Evolutionary conservation across 306 rosid genomes (phyloP).

Genomic region (Prinsepia uniflora): DNA sequence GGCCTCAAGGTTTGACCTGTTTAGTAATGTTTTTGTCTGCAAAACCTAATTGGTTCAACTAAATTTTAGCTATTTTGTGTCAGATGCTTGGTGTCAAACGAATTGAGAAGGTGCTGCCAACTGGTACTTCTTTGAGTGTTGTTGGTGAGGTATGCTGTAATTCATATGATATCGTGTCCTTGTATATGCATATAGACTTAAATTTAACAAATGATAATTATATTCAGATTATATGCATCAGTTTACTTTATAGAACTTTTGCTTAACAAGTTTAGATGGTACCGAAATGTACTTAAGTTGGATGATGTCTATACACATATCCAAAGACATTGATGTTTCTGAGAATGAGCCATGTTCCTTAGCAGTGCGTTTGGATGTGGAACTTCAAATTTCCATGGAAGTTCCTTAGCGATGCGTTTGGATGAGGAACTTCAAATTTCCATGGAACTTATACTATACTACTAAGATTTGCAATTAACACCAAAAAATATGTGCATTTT

Average conservation of each 20-base stretch:
- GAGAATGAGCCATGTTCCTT: neutral
- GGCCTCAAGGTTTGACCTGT: slow-evolving; percentile 76
- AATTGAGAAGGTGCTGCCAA: slow-evolving; percentile 88
- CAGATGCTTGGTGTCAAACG: slow-evolving; percentile 98
- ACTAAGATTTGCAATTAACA: no score
- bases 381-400: no score
- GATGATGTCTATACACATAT: neutral
- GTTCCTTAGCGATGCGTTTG: no score
- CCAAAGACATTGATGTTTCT: neutral
- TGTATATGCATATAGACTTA: neutral
- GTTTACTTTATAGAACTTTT: neutral
- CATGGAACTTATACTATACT: no score
- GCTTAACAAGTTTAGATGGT: neutral
- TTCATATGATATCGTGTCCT: neutral
- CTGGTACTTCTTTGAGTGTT: slow-evolving; percentile 90
- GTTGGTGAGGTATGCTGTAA: slow-evolving; percentile 85
- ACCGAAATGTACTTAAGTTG: neutral
- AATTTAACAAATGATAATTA: neutral
- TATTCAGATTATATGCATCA: neutral
- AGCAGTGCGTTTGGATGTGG: no score
- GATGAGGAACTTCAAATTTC: no score
- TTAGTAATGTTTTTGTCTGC: slow-evolving; percentile 9
- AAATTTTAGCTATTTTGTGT: slow-evolving; percentile 23
- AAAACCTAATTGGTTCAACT: slow-evolving; percentile 1
- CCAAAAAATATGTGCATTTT: no score